Evolutionary conservation across 176 grass and related monocot genomes (phyloP), one percentile per base, ranked within the genome.

Genomic region (Poa pratensis): DNA sequence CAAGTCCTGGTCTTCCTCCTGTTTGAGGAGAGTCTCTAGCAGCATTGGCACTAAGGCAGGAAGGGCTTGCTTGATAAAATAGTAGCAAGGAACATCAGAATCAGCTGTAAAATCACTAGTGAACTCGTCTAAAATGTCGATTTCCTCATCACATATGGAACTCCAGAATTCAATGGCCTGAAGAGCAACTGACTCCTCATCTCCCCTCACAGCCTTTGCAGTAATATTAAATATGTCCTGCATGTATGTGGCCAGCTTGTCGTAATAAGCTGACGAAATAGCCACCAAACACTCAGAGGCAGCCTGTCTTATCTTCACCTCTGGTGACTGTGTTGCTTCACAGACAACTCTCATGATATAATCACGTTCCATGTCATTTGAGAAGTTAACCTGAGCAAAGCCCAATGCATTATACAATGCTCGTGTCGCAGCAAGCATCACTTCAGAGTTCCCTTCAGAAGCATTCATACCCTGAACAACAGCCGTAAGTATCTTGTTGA

Each of bases 151-250:
- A 78, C 94, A 96, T 70, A 96, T 91, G 52, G 94, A 96, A 67
- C 94, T 96, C 94, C 94, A 96, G 72, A 96, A 96, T 69, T 96
- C 94, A 83, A 96, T 93, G 55, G 94, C 94, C 87, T 96, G 94
- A 74, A 96, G 91, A n/a, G 94, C 94, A 86, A 93, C 91, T 32
- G 91, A 85, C 87, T 96, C 94, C 73, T 96, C 86, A 75, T 96
- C 94, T 80, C 64, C 94, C 83, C 52, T 96, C 66, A 96, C 91
- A 83, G 94, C 91, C 60, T 93, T 96, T 75, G 91, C 87, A 52
- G 94, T 96, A 39, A 96, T 91, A 88, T 73, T 89, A 89, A 96
- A 96, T 69, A 96, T 87, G 67, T 93, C 94, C 60, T 91, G 91
- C 91, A 96, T 96, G 75, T 96, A 93, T 46, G 89, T 55, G 15